Conservation (phyloP, 2,329 filamentous ascomycete genomes). For the Claviceps purpurea region DNA sequence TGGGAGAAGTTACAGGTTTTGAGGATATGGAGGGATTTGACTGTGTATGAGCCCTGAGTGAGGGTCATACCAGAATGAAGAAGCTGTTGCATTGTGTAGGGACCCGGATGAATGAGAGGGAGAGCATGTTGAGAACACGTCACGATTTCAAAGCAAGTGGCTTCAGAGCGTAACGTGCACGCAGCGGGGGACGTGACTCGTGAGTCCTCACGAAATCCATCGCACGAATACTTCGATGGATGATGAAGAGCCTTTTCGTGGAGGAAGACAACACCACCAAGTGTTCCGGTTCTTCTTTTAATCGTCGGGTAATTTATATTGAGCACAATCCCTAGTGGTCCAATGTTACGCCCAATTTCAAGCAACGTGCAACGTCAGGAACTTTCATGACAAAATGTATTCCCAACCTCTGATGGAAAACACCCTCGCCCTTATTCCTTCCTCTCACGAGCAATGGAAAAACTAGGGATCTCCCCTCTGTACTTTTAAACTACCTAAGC, state of each 20-base stretch:
- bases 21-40: conserved; percentile 57
- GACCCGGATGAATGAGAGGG: neutral
- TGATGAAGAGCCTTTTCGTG: neutral
- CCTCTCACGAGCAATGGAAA: too few species aligned
- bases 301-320: neutral
- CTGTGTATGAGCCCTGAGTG: neutral
- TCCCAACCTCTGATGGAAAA: too few species aligned
- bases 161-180: neutral
- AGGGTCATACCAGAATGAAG: neutral
- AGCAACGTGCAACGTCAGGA: conserved; percentile 7
- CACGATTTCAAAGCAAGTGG: neutral
- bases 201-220: neutral
- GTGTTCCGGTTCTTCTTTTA: neutral
- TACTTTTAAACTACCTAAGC: too few species aligned
- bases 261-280: neutral
- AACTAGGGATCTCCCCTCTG: too few species aligned
- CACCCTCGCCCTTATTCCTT: too few species aligned
- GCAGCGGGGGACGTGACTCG: too few species aligned
- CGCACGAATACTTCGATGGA: neutral
- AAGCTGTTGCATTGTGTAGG: neutral
- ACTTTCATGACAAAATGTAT: neutral
- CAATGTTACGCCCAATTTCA: conserved; percentile 21
- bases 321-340: conserved; percentile 12
- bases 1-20: conserved; percentile 92
- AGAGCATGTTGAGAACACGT: neutral